Percentiles rank a stretch among this genome's conserved stretches.
phyloP scores from a whole-genome alignment of 2,329 filamentous ascomycete genomes.

The Lachnellula willkommii region DNA sequence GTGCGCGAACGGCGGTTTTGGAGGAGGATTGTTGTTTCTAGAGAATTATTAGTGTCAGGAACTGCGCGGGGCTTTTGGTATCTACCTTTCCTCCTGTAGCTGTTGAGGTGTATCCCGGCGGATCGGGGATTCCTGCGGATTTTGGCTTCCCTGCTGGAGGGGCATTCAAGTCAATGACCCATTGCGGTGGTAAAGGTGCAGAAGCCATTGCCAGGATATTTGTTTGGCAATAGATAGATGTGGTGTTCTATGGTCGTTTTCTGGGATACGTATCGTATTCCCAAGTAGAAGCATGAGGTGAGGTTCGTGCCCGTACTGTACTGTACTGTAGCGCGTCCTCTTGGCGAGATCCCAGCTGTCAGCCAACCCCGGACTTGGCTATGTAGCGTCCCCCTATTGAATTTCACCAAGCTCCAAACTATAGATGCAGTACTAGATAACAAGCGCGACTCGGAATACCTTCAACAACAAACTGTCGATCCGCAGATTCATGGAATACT shows the following conservation, averaged over 20 bases:
- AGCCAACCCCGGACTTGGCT: constrained; percentile 13
- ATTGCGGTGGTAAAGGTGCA: constrained; percentile 58
- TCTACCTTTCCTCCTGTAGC: constrained; percentile 52
- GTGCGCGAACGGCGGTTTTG: constrained; percentile 49
- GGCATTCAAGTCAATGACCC: constrained; percentile 75
- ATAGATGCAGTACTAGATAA: neutral
- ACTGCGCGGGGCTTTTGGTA: constrained; percentile 2
- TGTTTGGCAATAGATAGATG: neutral
- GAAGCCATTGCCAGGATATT: constrained; percentile 28
- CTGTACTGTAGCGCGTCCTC: constrained; percentile 7
- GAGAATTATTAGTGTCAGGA: constrained; percentile 13
- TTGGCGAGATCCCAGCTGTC: constrained; percentile 4
- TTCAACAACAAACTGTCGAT: constrained; percentile 5
- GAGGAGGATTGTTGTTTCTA: constrained; percentile 36
- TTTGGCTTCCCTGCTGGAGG: constrained; percentile 63
- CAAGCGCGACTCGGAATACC: constrained; percentile 1
- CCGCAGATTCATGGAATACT: constrained; percentile 21
- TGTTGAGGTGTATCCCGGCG: constrained; percentile 68
- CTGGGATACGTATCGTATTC: no score
- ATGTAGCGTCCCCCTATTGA: constrained; percentile 14
- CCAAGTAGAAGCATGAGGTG: neutral
- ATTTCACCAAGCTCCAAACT: constrained; percentile 6
- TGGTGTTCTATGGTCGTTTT: no score
- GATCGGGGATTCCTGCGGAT: constrained; percentile 67
- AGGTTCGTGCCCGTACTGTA: no score